Conservation (phyloP, 2,329 filamentous ascomycete genomes). For the Dactylonectria estremocensis region DNA sequence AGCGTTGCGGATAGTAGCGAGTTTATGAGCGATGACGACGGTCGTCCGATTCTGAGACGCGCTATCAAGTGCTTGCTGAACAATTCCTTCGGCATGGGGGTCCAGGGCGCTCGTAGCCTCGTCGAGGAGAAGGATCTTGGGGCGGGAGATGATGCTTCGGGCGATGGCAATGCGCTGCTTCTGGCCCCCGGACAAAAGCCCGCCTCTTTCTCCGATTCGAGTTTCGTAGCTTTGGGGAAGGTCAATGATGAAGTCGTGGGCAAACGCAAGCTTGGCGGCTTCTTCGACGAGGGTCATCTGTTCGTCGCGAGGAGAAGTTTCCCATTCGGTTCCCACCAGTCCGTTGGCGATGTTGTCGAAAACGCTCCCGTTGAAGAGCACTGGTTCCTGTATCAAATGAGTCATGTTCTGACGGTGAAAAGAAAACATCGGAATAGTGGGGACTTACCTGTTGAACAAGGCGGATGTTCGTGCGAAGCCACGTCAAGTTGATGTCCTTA, state of each 20-base stretch:
- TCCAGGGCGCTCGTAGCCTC: slow-evolving; percentile 74
- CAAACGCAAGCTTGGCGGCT: slow-evolving; percentile 63
- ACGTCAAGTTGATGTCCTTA: slow-evolving; percentile 51
- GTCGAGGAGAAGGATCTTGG: slow-evolving; percentile 73
- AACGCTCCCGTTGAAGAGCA: slow-evolving; percentile 22
- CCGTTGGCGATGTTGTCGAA: slow-evolving; percentile 68
- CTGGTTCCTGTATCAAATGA: slow-evolving; percentile 33
- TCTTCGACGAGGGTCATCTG: slow-evolving; percentile 58
- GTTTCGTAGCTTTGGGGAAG: slow-evolving; percentile 65
- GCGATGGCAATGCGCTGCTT: slow-evolving; percentile 75
- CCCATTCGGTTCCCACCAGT: slow-evolving; percentile 57
- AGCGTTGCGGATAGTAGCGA: slow-evolving; percentile 70
- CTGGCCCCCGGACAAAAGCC: slow-evolving; percentile 75
- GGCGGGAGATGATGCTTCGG: slow-evolving; percentile 57
- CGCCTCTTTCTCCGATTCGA: slow-evolving; percentile 72
- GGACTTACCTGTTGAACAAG: slow-evolving; percentile 48
- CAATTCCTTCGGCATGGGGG: slow-evolving; percentile 59
- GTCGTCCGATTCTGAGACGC: slow-evolving; percentile 72
- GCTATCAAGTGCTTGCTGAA: slow-evolving; percentile 67
- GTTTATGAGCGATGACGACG: slow-evolving; percentile 73
- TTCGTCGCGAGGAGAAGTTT: slow-evolving; percentile 55
- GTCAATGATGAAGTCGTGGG: slow-evolving; percentile 63
- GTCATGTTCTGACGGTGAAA: not conserved
- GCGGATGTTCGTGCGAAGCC: slow-evolving; percentile 53
- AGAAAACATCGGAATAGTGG: not conserved